phyloP scores from a whole-genome alignment of 83 land plant species.

The Picea abies region DNA sequence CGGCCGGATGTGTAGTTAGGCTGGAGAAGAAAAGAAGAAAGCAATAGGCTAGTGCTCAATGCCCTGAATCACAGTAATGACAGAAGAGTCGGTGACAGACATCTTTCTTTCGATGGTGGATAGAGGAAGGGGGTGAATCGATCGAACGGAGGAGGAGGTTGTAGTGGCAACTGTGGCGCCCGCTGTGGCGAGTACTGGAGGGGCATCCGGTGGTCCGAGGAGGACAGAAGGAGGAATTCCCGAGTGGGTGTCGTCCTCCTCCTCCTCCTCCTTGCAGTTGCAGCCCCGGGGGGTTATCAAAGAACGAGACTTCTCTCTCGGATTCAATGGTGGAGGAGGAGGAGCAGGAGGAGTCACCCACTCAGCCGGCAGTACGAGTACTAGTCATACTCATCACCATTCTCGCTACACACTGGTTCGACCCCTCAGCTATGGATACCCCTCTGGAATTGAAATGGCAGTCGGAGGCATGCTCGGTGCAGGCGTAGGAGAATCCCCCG shows the following conservation, averaged over 20 bases:
- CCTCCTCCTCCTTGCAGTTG: background rate
- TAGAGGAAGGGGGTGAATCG: constrained; percentile 5
- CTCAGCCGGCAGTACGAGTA: background rate
- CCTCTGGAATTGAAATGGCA: constrained; percentile 15
- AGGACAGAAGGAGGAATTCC: constrained; percentile 17
- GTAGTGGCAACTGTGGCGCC: constrained; percentile 19
- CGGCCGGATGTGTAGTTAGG: background rate
- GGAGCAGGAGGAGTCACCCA: background rate
- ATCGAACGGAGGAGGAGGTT: background rate
- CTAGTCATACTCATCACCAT: background rate
- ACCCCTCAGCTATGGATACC: background rate
- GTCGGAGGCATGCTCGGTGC: background rate
- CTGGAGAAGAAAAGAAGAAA: background rate
- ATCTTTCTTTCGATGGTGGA: constrained; percentile 9
- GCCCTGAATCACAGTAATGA: background rate
- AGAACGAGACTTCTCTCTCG: constrained; percentile 16
- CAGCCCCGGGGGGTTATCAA: background rate
- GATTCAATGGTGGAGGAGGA: constrained; percentile 15
- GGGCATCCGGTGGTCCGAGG: constrained; percentile 14
- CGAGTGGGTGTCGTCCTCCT: background rate
- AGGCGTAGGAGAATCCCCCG: background rate
- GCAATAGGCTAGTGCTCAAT: background rate
- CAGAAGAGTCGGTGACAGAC: background rate
- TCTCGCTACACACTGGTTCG: background rate
- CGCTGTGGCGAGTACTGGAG: constrained; percentile 17